Conservation (phyloP, 1,139 yeast genomes). For the Nakaseomyces bracarensis region DNA sequence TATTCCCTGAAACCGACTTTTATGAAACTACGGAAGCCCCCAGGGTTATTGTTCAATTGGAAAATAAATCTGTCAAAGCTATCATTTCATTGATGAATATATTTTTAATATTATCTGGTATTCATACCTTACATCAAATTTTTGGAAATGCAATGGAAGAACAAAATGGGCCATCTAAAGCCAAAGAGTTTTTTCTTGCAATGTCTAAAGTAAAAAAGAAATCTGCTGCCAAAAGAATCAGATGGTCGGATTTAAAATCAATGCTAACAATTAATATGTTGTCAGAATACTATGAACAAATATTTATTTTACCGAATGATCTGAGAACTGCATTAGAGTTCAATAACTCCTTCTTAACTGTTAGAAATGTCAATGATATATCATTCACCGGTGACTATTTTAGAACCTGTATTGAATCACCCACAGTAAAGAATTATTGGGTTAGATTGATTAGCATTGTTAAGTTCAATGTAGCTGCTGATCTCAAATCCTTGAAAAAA, state of each 20-base stretch:
- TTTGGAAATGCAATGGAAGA: slow-evolving; percentile 24
- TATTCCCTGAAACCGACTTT: slow-evolving; percentile 27
- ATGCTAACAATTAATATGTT: slow-evolving; percentile 23
- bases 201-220: slow-evolving; percentile 20
- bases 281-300: slow-evolving; percentile 25
- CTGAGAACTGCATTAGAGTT: slow-evolving; percentile 44
- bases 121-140: slow-evolving; percentile 47
- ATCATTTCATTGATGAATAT: slow-evolving; percentile 43
- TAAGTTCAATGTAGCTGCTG: slow-evolving; percentile 29
- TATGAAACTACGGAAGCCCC: slow-evolving; percentile 22
- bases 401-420: slow-evolving; percentile 49
- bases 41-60: slow-evolving; percentile 31
- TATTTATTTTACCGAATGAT: slow-evolving; percentile 39
- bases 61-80: slow-evolving; percentile 32
- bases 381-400: slow-evolving; percentile 33
- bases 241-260: slow-evolving; percentile 18
- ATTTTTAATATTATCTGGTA: slow-evolving; percentile 47
- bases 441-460: slow-evolving; percentile 40
- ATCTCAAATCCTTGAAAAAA: slow-evolving; percentile 25
- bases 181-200: slow-evolving; percentile 23
- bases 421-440: slow-evolving; percentile 43
- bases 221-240: slow-evolving; percentile 14
- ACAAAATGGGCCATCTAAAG: slow-evolving; percentile 25
- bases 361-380: slow-evolving; percentile 17
- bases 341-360: slow-evolving; percentile 23